A percentile compares a stretch with the other conserved stretches of the same genome.
phyloP scores from a whole-genome alignment of 2,329 filamentous ascomycete species.

The Trichophyton simii region DNA sequence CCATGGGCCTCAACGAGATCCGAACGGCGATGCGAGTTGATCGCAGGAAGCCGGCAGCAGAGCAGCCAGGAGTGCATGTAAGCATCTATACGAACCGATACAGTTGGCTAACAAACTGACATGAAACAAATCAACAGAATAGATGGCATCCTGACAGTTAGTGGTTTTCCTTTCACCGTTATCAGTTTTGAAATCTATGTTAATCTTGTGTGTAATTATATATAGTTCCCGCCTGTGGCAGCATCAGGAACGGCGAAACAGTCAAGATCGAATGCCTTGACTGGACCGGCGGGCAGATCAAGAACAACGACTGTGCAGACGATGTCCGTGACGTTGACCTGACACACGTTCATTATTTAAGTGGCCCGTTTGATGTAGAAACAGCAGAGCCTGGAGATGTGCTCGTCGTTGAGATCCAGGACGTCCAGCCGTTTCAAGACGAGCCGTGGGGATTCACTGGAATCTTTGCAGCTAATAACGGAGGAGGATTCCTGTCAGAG shows the following conservation, averaged over 20 bases:
- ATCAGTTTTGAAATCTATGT: constrained; percentile 35
- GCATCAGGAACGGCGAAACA: constrained; percentile 69
- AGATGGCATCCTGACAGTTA: constrained; percentile 74
- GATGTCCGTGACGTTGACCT: constrained; percentile 76
- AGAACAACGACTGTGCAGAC: constrained; percentile 80
- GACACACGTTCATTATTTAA: constrained; percentile 74
- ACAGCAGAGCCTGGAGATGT: constrained; percentile 75
- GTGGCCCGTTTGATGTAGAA: constrained; percentile 77
- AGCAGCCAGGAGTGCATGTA: constrained; percentile 61
- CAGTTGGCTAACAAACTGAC: not conserved
- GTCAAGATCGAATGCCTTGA: constrained; percentile 91
- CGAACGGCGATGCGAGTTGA: constrained; percentile 62
- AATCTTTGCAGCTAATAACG: constrained; percentile 66
- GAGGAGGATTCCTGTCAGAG: constrained; percentile 79
- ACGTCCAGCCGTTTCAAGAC: constrained; percentile 77
- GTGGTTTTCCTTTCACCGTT: not conserved
- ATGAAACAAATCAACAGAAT: constrained; percentile 44
- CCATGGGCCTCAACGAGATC: constrained; percentile 38
- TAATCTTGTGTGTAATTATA: not conserved
- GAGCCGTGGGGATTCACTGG: constrained; percentile 86
- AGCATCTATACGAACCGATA: constrained; percentile 20
- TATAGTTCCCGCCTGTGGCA: constrained; percentile 58
- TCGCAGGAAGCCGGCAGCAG: constrained; percentile 55
- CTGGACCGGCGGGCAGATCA: constrained; percentile 68
- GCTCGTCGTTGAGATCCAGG: constrained; percentile 78